phyloP scores from a whole-genome alignment of 345 rosid species.

The Salix caprea region DNA sequence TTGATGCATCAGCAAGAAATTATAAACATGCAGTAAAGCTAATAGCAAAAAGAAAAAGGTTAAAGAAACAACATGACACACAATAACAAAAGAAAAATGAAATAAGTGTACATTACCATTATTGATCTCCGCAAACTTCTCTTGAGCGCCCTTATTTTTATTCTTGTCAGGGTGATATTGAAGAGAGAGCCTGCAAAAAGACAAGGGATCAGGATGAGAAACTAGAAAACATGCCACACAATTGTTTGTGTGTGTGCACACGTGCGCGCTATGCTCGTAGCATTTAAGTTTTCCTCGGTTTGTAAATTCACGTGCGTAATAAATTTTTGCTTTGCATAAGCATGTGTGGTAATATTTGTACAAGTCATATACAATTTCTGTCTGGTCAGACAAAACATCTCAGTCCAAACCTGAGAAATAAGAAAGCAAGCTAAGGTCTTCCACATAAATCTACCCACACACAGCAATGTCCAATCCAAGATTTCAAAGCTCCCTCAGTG shows the following conservation, averaged over 20 bases:
- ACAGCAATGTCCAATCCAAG: no score
- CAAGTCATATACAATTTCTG: no score
- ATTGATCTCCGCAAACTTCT: slow-evolving; percentile 83
- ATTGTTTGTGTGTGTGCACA: background rate
- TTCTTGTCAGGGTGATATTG: slow-evolving; percentile 92
- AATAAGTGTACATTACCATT: slow-evolving; percentile 49
- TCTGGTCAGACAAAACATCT: no score
- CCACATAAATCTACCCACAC: no score
- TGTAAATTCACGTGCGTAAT: no score
- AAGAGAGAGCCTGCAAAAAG: slow-evolving; percentile 64
- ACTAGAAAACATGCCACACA: background rate
- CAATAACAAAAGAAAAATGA: background rate
- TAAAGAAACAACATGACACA: background rate
- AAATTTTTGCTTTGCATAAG: no score
- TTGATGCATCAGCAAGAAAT: background rate
- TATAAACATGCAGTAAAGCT: background rate
- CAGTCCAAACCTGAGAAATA: no score
- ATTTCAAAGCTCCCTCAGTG: no score
- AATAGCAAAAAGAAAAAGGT: background rate
- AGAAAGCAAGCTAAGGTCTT: no score
- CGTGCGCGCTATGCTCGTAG: background rate
- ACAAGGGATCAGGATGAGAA: background rate
- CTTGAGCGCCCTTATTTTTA: slow-evolving; percentile 76
- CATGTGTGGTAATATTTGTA: no score
- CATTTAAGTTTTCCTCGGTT: no score